Conservation (phyloP, 768 basidiomycete genomes). For the Candolleomyces aberdarensis region DNA sequence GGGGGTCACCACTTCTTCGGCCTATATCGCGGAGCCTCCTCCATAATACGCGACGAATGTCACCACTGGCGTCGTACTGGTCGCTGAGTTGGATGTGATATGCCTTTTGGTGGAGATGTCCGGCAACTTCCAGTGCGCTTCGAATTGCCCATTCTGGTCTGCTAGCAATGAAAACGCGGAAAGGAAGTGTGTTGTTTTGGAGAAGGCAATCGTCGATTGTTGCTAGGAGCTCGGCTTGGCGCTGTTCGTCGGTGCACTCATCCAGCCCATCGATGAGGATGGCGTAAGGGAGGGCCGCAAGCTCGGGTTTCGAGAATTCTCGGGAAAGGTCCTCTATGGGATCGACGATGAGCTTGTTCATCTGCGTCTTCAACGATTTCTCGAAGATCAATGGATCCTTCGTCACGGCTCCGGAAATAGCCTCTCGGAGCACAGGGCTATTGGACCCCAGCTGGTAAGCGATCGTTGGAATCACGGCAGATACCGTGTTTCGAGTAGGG, state of each 20-base stretch:
- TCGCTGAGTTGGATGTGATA: background rate
- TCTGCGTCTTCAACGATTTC: background rate
- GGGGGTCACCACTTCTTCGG: background rate
- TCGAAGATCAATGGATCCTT: background rate
- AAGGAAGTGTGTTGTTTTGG: background rate
- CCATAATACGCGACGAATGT: background rate
- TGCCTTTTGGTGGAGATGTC: too few species aligned
- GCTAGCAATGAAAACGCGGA: background rate
- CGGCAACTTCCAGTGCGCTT: too few species aligned
- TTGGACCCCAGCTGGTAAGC: background rate
- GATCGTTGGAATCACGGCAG: background rate
- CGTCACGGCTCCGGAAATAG: background rate
- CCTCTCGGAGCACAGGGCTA: background rate
- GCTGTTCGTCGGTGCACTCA: background rate
- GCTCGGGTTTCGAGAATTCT: too few species aligned
- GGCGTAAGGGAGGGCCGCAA: background rate
- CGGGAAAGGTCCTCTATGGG: background rate
- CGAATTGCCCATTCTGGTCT: background rate
- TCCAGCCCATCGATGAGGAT: constrained; percentile 4
- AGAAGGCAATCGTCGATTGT: background rate
- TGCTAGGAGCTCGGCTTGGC: background rate
- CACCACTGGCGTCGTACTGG: background rate
- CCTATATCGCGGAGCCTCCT: background rate
- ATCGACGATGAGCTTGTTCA: background rate
- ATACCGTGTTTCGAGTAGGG: background rate